Base-by-base conservation (phyloP, 2,329 filamentous ascomycete species). In the Raffaelea deltoideospora region DNA sequence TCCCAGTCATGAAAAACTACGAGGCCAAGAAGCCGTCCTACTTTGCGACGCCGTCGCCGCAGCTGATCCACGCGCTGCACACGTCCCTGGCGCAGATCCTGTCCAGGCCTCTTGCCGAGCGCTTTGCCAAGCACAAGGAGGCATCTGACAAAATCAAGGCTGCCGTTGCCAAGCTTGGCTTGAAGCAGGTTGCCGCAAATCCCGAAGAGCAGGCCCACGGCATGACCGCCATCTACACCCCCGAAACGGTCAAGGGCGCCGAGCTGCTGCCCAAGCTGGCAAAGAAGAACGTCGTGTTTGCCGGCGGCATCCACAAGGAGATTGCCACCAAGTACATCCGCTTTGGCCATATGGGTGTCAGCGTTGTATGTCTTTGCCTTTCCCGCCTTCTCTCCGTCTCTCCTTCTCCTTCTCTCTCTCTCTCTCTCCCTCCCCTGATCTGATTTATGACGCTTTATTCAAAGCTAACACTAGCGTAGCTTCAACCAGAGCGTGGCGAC, bases 281-380 rank as follows among this genome's bases (percentile, higher is more conserved):
- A 43, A 83, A 82, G 63, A 87, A 81, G 58, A 86, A 86, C 22
- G 82, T 98, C 29, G 74, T 98, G 41, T 96, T 96, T 55, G 90
- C 90, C 19, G 90, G 86, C 41, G 90, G 90, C 42, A 70, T 98
- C 49, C 90, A 98, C 67, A 94, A 90, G 69, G 84, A 92, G 56
- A 93, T 94, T 57, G 87, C 83, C 3, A 65, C 81, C 43, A 90
- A 83, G 64, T 98, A 98, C 57, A 82, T 98, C 48, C 76, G 90
- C 21, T 90, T 98, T 51, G 90, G 90, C 31, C 90, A 96, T 58
- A 98, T 98, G 90, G 90, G 90, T 48, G 84, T 96, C 43, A 90
- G 81, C 53, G 80, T 87, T 47, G 74, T 77, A 60, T 61, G 73
- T 67, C 33, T 8, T 27, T 18, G 17, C 5, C 10, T 15, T 34